These are phyloP conservation scores for Penicillium brevicompactum DNA, from an alignment of 2,329 filamentous ascomycete species.

Conservation along the genomic window DNA sequence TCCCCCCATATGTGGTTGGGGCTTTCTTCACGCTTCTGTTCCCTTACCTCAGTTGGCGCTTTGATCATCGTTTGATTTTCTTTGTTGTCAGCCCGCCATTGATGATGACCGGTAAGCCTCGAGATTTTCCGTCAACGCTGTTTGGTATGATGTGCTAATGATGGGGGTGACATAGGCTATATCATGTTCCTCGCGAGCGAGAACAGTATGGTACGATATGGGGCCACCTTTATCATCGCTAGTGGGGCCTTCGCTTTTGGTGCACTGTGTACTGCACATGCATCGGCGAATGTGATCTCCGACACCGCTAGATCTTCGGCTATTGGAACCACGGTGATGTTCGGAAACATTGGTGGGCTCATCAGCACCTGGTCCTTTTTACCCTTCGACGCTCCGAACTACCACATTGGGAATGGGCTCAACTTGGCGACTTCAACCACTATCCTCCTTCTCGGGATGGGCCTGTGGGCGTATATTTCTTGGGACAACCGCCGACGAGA, in stretches of 20 bases:
- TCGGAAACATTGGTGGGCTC: constrained; percentile 72
- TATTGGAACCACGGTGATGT: constrained; percentile 70
- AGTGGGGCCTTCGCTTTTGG: constrained; percentile 65
- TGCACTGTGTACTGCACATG: constrained; percentile 67
- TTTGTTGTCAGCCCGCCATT: constrained; percentile 63
- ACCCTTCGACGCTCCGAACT: constrained; percentile 65
- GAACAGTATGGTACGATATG: constrained; percentile 61
- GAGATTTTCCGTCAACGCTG: background rate
- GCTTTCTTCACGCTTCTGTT: constrained; percentile 66
- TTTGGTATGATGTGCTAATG: background rate
- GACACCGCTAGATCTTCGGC: constrained; percentile 69
- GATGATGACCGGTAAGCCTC: constrained; percentile 57
- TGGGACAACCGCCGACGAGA: constrained; percentile 63
- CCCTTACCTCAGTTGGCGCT: constrained; percentile 63
- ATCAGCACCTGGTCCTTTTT: constrained; percentile 68
- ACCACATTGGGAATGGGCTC: constrained; percentile 70
- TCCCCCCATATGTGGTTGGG: constrained; percentile 70
- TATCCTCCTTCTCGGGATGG: constrained; percentile 55
- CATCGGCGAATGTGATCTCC: constrained; percentile 69
- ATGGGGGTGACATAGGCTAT: constrained; percentile 49
- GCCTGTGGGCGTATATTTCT: constrained; percentile 62
- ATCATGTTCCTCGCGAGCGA: constrained; percentile 67
- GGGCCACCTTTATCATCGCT: constrained; percentile 70
- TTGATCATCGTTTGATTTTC: constrained; percentile 63
- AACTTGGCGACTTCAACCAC: constrained; percentile 65